These are phyloP conservation scores for Zelonia costaricensis DNA, from an alignment of 208 protist species.

Conservation along the genomic window DNA sequence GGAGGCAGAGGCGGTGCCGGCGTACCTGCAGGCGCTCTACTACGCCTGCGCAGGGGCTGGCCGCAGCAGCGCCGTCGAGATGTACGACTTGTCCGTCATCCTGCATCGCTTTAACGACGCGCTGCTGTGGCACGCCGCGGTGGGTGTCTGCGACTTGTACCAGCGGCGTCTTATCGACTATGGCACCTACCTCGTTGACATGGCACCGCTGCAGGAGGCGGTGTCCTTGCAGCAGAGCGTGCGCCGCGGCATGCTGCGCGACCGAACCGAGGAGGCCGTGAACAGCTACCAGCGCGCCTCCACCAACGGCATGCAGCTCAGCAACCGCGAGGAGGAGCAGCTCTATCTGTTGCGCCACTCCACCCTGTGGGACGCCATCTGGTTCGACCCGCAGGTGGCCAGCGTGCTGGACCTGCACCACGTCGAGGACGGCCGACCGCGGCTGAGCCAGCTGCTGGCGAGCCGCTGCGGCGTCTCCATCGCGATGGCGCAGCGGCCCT, in stretches of 20 bases:
- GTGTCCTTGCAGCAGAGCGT: conserved; percentile 70
- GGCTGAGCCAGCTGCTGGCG: conserved; percentile 81
- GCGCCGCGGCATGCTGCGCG: conserved; percentile 41
- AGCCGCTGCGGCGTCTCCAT: conserved; percentile 79
- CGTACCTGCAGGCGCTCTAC: conserved; percentile 59
- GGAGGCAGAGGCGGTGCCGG: conserved; percentile 37
- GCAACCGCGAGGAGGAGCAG: conserved; percentile 79
- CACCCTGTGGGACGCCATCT: conserved; percentile 84
- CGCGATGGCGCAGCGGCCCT: conserved; percentile 68
- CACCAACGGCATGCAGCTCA: conserved; percentile 57
- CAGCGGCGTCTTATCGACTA: conserved; percentile 78
- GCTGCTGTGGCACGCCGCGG: conserved; percentile 82
- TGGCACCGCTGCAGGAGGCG: conserved; percentile 80
- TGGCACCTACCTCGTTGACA: conserved; percentile 75
- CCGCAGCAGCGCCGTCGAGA: conserved; percentile 73
- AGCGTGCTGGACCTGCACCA: conserved; percentile 77
- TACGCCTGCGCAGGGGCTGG: conserved; percentile 65
- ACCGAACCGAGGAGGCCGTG: conserved; percentile 44
- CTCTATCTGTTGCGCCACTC: conserved; percentile 79
- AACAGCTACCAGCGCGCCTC: conserved; percentile 25
- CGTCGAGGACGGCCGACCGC: conserved; percentile 72
- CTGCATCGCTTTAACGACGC: conserved; percentile 64
- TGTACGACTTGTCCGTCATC: conserved; percentile 77
- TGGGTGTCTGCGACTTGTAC: conserved; percentile 84
- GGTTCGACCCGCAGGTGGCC: conserved; percentile 73